Evolutionary conservation across 1,284 basidiomycete genomes (phyloP), one percentile per base, ranked within the genome.

Genomic region (Cryptococcus sp.): DNA sequence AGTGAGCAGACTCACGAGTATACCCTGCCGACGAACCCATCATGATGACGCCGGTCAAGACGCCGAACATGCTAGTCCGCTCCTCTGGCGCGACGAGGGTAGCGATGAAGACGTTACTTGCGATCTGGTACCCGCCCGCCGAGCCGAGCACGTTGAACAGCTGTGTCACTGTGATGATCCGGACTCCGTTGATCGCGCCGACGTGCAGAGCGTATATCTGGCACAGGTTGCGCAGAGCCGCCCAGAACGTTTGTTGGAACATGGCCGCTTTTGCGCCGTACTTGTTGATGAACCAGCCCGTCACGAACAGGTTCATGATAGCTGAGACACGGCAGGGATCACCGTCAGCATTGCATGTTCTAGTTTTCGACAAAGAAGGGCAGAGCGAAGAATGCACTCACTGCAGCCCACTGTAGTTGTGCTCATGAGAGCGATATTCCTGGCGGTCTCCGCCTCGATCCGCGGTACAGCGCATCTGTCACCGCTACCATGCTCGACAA

Each of bases 221-320:
- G 22, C 55, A 63, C 15, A 77, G 54, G 54, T 75, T 75, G 8
- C 78, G 65, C 16, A 78, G 27, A 3, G 71, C 66, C 0, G 77
- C 76, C 71, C 72, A 76, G 40, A 69, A 58, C 0, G 78, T 74
- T 54, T 80, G 78, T 25, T 72, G 65, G 56, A 77, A 69, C 66
- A 80, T 71, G 19, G 77, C 73, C 0, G 65, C 58, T 50, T 74
- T 73, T 17, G 71, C 61, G 3, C 78, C 78, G 51, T 56, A 74
- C 1, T 57, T 61, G 20, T 62, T 59, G 48, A 76, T 75, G 55
- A 73, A 67, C 59, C 60, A 73, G 0, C 74, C 71, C 2, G 76
- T 77, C 0, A 73, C 63, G 57, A 80, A 70, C 11, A 79, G 67
- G 57, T 79, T 79, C 41, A 74, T 48, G 7, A 78, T 57, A 10